phyloP scores from a whole-genome alignment of 73 alveolate genomes.

The Paraurostyla sp. region DNA sequence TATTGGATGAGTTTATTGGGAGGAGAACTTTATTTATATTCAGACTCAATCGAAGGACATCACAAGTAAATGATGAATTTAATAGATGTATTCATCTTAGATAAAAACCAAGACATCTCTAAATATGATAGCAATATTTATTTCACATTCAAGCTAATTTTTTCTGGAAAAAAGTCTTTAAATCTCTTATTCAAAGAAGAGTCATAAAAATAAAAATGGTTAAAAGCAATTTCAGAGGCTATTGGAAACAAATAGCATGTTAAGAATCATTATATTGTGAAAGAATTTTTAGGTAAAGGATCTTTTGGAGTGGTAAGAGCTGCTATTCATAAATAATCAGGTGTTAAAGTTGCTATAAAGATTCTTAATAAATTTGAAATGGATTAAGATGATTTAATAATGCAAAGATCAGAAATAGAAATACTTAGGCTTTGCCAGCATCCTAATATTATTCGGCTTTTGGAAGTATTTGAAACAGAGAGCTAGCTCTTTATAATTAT shows the following conservation, averaged over 20 bases:
- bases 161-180: constrained; percentile 74
- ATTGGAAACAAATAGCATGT: constrained; percentile 82
- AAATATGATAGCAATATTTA: constrained; percentile 61
- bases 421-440: constrained; percentile 74
- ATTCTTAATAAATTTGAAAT: constrained; percentile 79
- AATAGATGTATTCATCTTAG: constrained; percentile 74
- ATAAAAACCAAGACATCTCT: constrained; percentile 70
- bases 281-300: constrained; percentile 72
- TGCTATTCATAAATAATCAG: constrained; percentile 69
- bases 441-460: constrained; percentile 79
- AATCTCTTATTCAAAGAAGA: constrained; percentile 73
- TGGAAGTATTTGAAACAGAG: constrained; percentile 85
- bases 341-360: constrained; percentile 84
- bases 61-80: constrained; percentile 72
- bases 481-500: constrained; percentile 74
- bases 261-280: constrained; percentile 78
- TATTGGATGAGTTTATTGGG: constrained; percentile 7
- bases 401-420: constrained; percentile 75
- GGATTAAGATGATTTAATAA: constrained; percentile 79
- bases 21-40: constrained; percentile 3
- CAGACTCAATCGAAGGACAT: neutral
- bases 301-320: constrained; percentile 45
- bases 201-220: constrained; percentile 81
- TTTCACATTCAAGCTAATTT: constrained; percentile 78
- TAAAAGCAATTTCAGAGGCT: constrained; percentile 78